Percentiles rank a stretch among this genome's conserved stretches.
Evolutionary conservation across 139 green algal genomes (phyloP).

Genomic region (Ettlia oleoabundans): DNA sequence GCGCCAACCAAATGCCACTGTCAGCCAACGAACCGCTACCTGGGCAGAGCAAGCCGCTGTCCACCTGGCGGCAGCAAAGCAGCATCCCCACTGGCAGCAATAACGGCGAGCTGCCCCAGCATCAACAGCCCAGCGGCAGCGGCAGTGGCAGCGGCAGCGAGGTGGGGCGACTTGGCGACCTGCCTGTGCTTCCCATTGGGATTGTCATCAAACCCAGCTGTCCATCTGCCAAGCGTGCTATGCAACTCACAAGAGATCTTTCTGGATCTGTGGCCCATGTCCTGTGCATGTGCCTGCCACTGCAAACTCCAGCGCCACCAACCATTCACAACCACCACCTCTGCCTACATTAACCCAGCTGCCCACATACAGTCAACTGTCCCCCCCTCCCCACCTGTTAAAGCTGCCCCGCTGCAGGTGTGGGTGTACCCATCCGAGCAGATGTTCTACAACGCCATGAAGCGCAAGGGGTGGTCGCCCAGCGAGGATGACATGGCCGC

Average conservation of each 20-base stretch:
- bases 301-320: too few species aligned
- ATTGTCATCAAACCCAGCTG: too few species aligned
- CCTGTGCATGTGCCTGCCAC: too few species aligned
- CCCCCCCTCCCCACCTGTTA: too few species aligned
- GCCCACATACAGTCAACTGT: too few species aligned
- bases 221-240: too few species aligned
- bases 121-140: not conserved
- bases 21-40: conserved; percentile 41
- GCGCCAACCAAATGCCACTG: conserved; percentile 44
- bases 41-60: conserved; percentile 48
- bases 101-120: not conserved
- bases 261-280: too few species aligned
- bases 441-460: conserved; percentile 96
- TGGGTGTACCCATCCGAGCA: conserved; percentile 91
- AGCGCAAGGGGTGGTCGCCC: conserved; percentile 89
- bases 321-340: too few species aligned
- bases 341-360: too few species aligned
- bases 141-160: not conserved
- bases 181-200: too few species aligned
- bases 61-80: conserved; percentile 37
- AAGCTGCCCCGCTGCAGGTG: not conserved
- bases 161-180: too few species aligned
- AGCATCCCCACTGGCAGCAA: conserved; percentile 41
- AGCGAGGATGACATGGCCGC: conserved; percentile 79
- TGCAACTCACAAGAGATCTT: too few species aligned